Evolutionary conservation across 1,139 yeast species (phyloP), one percentile per base, ranked within the genome.

Genomic region (Torulaspora globosa): DNA sequence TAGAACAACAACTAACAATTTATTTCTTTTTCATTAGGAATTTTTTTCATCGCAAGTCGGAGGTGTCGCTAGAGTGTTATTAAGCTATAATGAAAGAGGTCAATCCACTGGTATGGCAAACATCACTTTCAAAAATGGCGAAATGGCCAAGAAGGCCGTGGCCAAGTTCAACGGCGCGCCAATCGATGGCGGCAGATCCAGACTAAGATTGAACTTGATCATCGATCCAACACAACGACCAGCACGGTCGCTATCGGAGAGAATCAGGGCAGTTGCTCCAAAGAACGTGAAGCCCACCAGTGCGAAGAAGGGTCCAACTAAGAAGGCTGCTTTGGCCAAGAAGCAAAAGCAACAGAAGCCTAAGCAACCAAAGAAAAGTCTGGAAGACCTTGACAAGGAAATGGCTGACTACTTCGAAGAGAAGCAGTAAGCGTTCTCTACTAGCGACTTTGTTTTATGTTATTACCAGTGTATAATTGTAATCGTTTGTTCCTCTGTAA

Each of bases 101-200:
- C 82, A 80, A 68, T 88, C 95, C 56, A 85, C 85, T 57, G 98
- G 98, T 68, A 79, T 81, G 71, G 96, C 96, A 51, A 88, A 94
- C 51, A 78, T 92, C 59, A 75, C 83, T 50, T 92, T 92, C 75
- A 79, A 74, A 65, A 72, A 74, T 49, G 70, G 78, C 49, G 81
- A 82, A 52, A 75, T 76, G 65, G 97, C 98, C 43, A 70, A 73
- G 52, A 73, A 70, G 57, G 96, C 97, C 37, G 88, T 86, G 61
- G 80, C 81, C 61, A 82, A 82, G 63, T 92, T 84, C 73, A 86
- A 92, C 67, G 94, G 94, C 59, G 94, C 96, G 32, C 89, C 96
- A 59, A 86, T 92, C 59, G 98, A 92, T 65, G 84, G 84, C 44
- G 97, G 97, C 50, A 78, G 83, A 50, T 70, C 79, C 56, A 84